These are phyloP conservation scores for Begonia loranthoides DNA, from an alignment of 306 rosid genomes.

Conservation along the genomic window DNA sequence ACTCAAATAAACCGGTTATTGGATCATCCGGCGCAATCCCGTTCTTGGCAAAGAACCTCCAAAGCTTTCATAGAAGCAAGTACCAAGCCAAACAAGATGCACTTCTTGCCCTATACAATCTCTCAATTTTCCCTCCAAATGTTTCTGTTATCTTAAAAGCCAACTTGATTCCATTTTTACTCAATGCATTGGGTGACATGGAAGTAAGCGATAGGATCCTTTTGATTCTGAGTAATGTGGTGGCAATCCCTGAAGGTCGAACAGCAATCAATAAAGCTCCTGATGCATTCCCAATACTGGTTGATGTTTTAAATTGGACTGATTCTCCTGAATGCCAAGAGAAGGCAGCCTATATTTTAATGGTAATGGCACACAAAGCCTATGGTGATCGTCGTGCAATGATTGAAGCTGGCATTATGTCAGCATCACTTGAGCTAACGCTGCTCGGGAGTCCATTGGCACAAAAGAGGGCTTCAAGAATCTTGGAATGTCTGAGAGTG, in stretches of 20 bases:
- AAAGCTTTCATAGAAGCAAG: constrained; percentile 22
- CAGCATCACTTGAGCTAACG: constrained; percentile 79
- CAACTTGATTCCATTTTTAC: constrained; percentile 38
- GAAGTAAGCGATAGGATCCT: constrained; percentile 71
- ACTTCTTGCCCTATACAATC: constrained; percentile 80
- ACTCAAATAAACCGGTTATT: constrained; percentile 69
- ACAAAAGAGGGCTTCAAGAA: constrained; percentile 93
- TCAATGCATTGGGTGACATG: constrained; percentile 65
- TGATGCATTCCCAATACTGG: constrained; percentile 40
- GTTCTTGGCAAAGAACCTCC: constrained; percentile 49
- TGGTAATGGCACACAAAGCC: constrained; percentile 93
- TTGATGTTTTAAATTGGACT: constrained; percentile 73
- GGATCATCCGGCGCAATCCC: constrained; percentile 95
- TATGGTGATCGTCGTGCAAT: constrained; percentile 69
- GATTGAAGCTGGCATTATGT: constrained; percentile 78
- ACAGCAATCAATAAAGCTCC: constrained; percentile 37
- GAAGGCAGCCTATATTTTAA: constrained; percentile 73
- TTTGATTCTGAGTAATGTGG: constrained; percentile 59
- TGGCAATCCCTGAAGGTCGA: constrained; percentile 65
- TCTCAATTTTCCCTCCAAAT: constrained; percentile 53
- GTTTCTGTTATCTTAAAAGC: constrained; percentile 56
- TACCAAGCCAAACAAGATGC: constrained; percentile 78
- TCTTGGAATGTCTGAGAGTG: constrained; percentile 69
- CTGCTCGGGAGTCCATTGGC: constrained; percentile 81
- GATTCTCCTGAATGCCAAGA: constrained; percentile 92